A percentile compares a stretch with the other conserved stretches of the same genome.
Conservation (phyloP, 169 alveolate species). For the Plasmodium billcollinsi region DNA sequence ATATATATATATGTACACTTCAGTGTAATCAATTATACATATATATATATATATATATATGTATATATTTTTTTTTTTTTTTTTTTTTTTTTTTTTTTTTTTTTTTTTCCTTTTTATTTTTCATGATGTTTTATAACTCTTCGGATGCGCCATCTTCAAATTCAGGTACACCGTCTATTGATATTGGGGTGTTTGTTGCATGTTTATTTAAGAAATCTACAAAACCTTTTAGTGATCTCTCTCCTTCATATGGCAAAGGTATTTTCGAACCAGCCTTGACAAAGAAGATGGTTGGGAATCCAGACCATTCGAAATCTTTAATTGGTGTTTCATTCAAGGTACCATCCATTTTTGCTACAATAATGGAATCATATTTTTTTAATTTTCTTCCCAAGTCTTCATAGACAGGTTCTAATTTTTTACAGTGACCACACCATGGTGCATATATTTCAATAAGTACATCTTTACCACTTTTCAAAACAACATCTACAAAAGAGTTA, state of each 20-base stretch:
- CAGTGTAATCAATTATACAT: not conserved
- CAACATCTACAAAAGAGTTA: slow-evolving; percentile 80
- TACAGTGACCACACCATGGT: slow-evolving; percentile 88
- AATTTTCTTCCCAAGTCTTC: slow-evolving; percentile 81
- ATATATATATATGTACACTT: not conserved
- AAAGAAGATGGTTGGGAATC: slow-evolving; percentile 85
- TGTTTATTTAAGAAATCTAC: slow-evolving; percentile 80
- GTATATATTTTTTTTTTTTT: no score
- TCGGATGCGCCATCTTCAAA: slow-evolving; percentile 26
- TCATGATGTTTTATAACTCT: slow-evolving; percentile 22
- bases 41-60: slow-evolving; percentile 8
- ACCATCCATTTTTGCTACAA: slow-evolving; percentile 84
- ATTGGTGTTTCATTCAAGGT: slow-evolving; percentile 85
- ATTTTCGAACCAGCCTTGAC: slow-evolving; percentile 82
- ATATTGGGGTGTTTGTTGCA: slow-evolving; percentile 74
- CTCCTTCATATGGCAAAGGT: slow-evolving; percentile 83
- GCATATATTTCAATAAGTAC: slow-evolving; percentile 85
- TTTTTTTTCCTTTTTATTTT: not conserved
- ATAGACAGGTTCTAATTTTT: slow-evolving; percentile 84
- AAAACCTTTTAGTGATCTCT: slow-evolving; percentile 83
- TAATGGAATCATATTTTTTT: slow-evolving; percentile 79
- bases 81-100: no score
- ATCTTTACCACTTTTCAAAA: slow-evolving; percentile 77
- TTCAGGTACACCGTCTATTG: slow-evolving; percentile 48
- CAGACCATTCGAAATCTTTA: slow-evolving; percentile 85